Conservation (phyloP, 1,284 basidiomycete species). For the Ganoderma lucidum region DNA sequence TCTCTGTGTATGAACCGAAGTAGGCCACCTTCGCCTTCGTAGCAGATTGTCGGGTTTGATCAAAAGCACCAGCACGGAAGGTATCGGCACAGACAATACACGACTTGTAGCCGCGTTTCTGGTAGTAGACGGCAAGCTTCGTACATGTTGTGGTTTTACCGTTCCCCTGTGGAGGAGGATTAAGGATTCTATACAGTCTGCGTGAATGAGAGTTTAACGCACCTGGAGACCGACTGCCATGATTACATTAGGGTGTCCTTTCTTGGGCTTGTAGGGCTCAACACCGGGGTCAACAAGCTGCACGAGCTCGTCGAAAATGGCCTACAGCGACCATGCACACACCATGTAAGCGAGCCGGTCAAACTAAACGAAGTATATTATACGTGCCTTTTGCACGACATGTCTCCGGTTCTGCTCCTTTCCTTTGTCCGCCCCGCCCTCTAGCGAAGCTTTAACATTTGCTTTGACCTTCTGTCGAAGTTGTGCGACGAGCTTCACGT, state of each 20-base stretch:
- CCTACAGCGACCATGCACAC: conserved; percentile 54
- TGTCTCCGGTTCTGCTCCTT: conserved; percentile 87
- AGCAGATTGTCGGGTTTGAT: conserved; percentile 95
- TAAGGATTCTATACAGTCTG: neutral
- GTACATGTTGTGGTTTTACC: conserved; percentile 99
- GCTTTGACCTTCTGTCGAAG: conserved; percentile 91
- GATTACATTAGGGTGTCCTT: conserved; percentile 94
- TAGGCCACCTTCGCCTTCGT: conserved; percentile 99
- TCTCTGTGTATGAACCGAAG: conserved; percentile 99
- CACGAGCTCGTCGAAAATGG: conserved; percentile 97
- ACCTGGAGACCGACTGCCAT: conserved; percentile 98
- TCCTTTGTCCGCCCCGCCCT: conserved; percentile 76
- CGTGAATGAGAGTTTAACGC: conserved; percentile 33
- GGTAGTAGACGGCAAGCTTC: conserved; percentile 97
- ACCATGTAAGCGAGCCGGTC: conserved; percentile 9
- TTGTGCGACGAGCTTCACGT: conserved; percentile 93
- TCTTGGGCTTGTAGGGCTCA: conserved; percentile 96
- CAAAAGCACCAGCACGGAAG: conserved; percentile 99
- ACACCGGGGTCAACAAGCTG: conserved; percentile 94
- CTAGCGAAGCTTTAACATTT: conserved; percentile 82
- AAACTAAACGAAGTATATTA: neutral
- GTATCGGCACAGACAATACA: conserved; percentile 99
- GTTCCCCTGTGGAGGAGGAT: conserved; percentile 71
- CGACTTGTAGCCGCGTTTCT: conserved; percentile 97
- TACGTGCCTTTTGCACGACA: conserved; percentile 85